phyloP scores from a whole-genome alignment of 345 rosid species.

The Brassica incana region DNA sequence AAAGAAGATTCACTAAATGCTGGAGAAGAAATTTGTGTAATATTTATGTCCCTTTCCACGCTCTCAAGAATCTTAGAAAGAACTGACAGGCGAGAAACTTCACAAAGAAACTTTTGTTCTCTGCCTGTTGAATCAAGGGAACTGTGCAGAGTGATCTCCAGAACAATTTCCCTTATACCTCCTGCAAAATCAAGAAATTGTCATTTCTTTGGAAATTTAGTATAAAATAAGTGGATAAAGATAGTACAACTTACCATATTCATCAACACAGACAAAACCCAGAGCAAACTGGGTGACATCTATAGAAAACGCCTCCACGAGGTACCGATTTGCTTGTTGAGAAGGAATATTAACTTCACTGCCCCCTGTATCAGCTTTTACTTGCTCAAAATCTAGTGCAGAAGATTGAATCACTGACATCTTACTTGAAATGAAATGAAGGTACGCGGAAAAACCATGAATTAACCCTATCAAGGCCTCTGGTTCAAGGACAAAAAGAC shows the following conservation, averaged over 20 bases:
- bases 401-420: constrained; percentile 43
- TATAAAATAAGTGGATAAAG: constrained; percentile 31
- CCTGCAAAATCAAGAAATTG: constrained; percentile 51
- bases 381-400: constrained; percentile 34
- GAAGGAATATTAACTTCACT: constrained; percentile 36
- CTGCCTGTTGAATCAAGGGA: constrained; percentile 48
- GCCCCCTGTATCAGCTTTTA: constrained; percentile 36
- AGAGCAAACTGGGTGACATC: constrained; percentile 61
- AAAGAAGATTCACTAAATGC: constrained; percentile 44
- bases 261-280: constrained; percentile 59
- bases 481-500: constrained; percentile 64
- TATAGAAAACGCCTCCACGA: constrained; percentile 45
- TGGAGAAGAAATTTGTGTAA: constrained; percentile 57
- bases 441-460: constrained; percentile 48
- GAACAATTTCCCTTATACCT: constrained; percentile 55
- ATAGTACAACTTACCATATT: constrained; percentile 52
- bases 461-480: constrained; percentile 52
- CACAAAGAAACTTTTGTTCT: constrained; percentile 53
- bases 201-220: constrained; percentile 1
- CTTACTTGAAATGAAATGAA: constrained; percentile 38
- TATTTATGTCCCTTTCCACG: constrained; percentile 48
- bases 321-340: constrained; percentile 41
- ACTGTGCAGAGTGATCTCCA: constrained; percentile 57
- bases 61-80: constrained; percentile 59
- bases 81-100: constrained; percentile 62